phyloP scores from a whole-genome alignment of 768 basidiomycete species.

The Fibroporia radiculosa region DNA sequence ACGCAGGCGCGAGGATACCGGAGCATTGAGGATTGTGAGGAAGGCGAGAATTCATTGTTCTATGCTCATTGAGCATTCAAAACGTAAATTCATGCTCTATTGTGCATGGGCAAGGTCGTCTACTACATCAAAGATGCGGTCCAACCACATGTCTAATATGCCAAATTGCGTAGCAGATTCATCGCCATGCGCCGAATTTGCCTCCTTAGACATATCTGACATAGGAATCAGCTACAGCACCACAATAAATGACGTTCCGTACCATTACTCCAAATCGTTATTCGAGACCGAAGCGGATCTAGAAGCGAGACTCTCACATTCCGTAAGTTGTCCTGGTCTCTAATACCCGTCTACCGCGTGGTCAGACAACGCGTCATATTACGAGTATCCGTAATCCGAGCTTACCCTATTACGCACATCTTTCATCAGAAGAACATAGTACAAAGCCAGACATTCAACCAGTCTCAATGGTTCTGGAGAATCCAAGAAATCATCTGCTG shows the following conservation, averaged over 20 bases:
- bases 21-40: neutral
- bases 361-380: neutral
- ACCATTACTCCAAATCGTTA: conserved; percentile 14
- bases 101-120: neutral
- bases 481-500: conserved; percentile 38
- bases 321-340: conserved; percentile 12
- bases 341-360: conserved; percentile 22
- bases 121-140: conserved; percentile 8
- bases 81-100: no score
- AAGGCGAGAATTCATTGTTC: neutral
- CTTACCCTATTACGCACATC: conserved; percentile 52
- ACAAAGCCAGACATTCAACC: conserved; percentile 58
- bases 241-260: neutral
- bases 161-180: conserved; percentile 8
- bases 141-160: conserved; percentile 16
- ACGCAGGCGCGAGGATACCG: neutral
- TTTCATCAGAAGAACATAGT: conserved; percentile 54
- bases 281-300: conserved; percentile 8
- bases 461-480: conserved; percentile 55
- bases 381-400: neutral
- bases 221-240: neutral
- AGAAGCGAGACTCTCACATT: conserved; percentile 13
- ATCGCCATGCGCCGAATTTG: neutral
- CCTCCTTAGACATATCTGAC: neutral
- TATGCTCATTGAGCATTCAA: neutral